Evolutionary conservation across 202 grass and related monocot species (phyloP).

Genomic region (Elaeis oleifera): DNA sequence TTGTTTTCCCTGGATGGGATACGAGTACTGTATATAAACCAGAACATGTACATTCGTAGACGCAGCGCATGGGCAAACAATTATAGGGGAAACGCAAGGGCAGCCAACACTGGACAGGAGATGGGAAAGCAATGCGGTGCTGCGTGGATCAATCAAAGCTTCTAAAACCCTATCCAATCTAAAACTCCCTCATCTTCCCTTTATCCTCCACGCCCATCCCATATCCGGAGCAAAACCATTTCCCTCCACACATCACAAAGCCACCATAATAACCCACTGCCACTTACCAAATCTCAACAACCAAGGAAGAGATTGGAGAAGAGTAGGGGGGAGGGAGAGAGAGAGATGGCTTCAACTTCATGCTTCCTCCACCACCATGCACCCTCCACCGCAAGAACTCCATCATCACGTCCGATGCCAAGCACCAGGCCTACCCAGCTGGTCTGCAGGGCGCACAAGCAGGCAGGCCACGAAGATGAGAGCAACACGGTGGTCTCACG

Average conservation of each 20-base stretch:
- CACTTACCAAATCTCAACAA: not conserved
- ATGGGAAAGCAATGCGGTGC: slow-evolving; percentile 13
- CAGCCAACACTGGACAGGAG: not conserved
- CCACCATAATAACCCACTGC: slow-evolving; percentile 24
- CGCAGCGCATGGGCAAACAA: too few relatives aligned
- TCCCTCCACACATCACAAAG: slow-evolving; percentile 24
- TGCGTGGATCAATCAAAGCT: slow-evolving; percentile 73
- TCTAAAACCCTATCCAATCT: slow-evolving; percentile 53
- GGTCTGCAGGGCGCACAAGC: slow-evolving; percentile 61
- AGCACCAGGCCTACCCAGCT: slow-evolving; percentile 29
- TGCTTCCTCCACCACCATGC: slow-evolving; percentile 75
- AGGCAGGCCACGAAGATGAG: slow-evolving; percentile 13
- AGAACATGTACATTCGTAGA: too few relatives aligned
- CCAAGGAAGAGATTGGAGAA: not conserved
- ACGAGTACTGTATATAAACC: too few relatives aligned
- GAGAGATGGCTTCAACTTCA: slow-evolving; percentile 70
- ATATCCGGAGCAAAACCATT: slow-evolving; percentile 23
- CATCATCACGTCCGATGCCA: slow-evolving; percentile 5
- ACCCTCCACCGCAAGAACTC: slow-evolving; percentile 29
- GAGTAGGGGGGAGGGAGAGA: not conserved
- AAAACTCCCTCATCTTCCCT: slow-evolving; percentile 44
- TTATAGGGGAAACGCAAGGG: too few relatives aligned
- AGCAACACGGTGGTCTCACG: slow-evolving; percentile 30
- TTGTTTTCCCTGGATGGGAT: too few relatives aligned
- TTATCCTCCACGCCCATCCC: slow-evolving; percentile 33